Percentiles rank a stretch among this genome's conserved stretches.
These are phyloP conservation scores for Dictyostelium purpureum DNA, from an alignment of 78 protist species.

Conservation along the genomic window DNA sequence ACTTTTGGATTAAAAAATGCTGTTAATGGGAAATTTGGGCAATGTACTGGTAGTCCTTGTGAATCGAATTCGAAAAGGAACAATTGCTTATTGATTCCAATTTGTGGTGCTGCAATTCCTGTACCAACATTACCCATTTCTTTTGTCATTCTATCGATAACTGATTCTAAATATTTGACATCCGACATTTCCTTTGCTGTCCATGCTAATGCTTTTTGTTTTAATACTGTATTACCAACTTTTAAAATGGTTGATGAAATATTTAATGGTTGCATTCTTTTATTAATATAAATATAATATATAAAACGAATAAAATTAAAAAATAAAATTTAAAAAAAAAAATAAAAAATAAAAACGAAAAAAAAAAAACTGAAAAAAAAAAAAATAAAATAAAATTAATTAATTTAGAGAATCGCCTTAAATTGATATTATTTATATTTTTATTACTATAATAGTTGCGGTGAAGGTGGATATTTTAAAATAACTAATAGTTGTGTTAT, in stretches of 20 bases:
- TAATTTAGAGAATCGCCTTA: too few relatives aligned
- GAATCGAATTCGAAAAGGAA: conserved; percentile 8
- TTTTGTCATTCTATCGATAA: conserved; percentile 16
- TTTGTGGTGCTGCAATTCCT: conserved; percentile 72
- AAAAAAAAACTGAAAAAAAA: too few relatives aligned
- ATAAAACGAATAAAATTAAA: background rate
- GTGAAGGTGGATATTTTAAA: background rate
- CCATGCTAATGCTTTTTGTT: conserved; percentile 32
- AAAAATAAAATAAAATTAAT: too few relatives aligned
- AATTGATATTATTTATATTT: too few relatives aligned
- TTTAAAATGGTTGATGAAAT: conserved; percentile 35
- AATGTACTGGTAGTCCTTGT: background rate
- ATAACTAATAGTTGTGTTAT: background rate
- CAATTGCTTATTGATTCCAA: conserved; percentile 47
- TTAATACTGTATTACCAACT: conserved; percentile 35
- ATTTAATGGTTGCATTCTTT: background rate
- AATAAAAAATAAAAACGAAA: too few relatives aligned
- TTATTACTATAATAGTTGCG: background rate
- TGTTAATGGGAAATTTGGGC: conserved; percentile 57
- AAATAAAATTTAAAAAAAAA: too few relatives aligned
- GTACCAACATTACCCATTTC: conserved; percentile 38
- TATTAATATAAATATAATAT: background rate
- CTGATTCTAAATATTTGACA: background rate
- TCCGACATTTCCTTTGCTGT: conserved; percentile 24
- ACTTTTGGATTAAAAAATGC: conserved; percentile 67